Base-by-base conservation (phyloP, 352 stramenopile species). In the Peronospora destructor region DNA sequence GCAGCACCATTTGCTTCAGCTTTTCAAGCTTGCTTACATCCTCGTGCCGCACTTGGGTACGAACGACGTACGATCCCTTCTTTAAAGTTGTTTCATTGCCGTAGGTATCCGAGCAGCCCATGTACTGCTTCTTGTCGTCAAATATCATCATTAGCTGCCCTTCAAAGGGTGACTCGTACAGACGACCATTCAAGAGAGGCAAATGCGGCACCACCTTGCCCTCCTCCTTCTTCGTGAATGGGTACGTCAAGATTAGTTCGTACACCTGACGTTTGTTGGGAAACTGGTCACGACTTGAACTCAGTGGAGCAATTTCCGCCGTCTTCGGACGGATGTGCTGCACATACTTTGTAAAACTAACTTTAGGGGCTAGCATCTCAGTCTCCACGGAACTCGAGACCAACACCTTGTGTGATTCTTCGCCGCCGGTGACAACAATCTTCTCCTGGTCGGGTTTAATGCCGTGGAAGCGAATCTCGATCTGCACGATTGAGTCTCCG, bases 91-190 rank as follows among this genome's bases (percentile, higher is more conserved):
- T 84, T 9, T 66, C 50, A 16, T 89, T 77, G 6, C 87, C 84
- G 55, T 87, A 96, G 4, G 86, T 77, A 53, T 97, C 91, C 17
- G 77, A 88, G 42, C 59, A 73, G 43, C 73, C 86, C 37, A 93
- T 59, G 44, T 88, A 94, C 67, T 94, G 91, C 64, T 97, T 97
- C 61, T 97, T 95, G 13, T 83, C 81, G 64, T 97, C 87, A 57
- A 97, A 98, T 29, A 96, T 71, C 71, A 97, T 84, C 58, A 87
- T 94, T 49, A 97, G 47, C 48, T 97, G 90, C n/a, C 73, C 71
- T 53, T 97, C 90, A 34, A 95, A 96, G 9, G 82, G 82, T 5
- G 85, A 96, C 54, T 98, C 93, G 59, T 98, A 98, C 14, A 98
- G 69, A 11, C 77, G 80, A 0, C 72, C 85, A 56, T 91, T 85